Evolutionary conservation across 805 yeast genomes (phyloP).

Genomic region (Lipomyces anomalus): DNA sequence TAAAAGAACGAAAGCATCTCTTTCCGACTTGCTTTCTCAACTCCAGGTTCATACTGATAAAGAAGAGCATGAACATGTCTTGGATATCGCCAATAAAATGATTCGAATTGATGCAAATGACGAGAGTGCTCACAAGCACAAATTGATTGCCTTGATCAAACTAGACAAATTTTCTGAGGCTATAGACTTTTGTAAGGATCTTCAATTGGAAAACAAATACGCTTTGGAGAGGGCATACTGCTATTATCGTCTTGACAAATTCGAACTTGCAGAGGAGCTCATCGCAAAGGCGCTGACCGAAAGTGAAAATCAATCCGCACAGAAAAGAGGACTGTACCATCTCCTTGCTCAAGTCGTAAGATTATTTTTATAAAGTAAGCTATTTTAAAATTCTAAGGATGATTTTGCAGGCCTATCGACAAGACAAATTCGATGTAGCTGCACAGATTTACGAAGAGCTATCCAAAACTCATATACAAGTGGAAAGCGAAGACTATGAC

Average conservation of each 20-base stretch:
- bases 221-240: slow-evolving; percentile 52
- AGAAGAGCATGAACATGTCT: slow-evolving; percentile 36
- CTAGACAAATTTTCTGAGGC: slow-evolving; percentile 53
- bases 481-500: slow-evolving; percentile 46
- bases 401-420: slow-evolving; percentile 37
- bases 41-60: slow-evolving; percentile 35
- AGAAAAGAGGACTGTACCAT: slow-evolving; percentile 41
- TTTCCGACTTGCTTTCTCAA: slow-evolving; percentile 35
- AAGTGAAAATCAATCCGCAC: neutral
- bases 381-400: neutral
- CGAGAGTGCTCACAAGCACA: slow-evolving; percentile 35
- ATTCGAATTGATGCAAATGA: slow-evolving; percentile 32
- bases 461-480: slow-evolving; percentile 25
- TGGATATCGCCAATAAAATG: slow-evolving; percentile 30
- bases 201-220: slow-evolving; percentile 2
- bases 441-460: slow-evolving; percentile 41
- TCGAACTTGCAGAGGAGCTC: slow-evolving; percentile 30
- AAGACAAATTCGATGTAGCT: slow-evolving; percentile 42
- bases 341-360: slow-evolving; percentile 46
- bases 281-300: slow-evolving; percentile 22
- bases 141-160: slow-evolving; percentile 55
- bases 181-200: slow-evolving; percentile 35
- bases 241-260: slow-evolving; percentile 51
- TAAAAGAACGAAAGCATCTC: neutral
- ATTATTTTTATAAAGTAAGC: neutral